These are phyloP conservation scores for Phragmites australis DNA, from an alignment of 176 grass and related monocot genomes.

Conservation along the genomic window DNA sequence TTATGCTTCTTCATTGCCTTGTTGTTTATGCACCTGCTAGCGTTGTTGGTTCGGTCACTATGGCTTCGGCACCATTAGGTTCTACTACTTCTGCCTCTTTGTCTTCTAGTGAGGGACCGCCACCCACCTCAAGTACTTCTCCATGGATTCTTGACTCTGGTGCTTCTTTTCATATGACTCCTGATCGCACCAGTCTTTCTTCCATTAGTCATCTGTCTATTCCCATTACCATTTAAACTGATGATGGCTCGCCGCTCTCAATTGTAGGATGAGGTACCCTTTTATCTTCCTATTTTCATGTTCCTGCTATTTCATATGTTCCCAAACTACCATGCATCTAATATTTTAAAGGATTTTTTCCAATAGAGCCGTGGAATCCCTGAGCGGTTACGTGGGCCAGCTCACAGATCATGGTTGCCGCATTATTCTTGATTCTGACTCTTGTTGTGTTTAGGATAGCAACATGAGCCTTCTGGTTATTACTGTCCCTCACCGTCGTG, in stretches of 20 bases:
- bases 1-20: background rate
- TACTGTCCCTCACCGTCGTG: no score
- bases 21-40: background rate
- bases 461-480: no score
- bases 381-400: background rate
- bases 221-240: background rate
- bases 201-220: background rate
- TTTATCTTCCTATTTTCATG: background rate
- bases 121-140: background rate
- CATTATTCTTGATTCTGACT: no score
- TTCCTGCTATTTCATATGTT: background rate
- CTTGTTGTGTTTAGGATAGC: no score
- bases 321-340: background rate
- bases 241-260: background rate
- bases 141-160: background rate
- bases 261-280: background rate
- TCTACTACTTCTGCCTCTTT: no score
- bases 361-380: no score
- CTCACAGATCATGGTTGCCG: no score
- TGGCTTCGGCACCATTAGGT: no score
- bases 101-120: no score
- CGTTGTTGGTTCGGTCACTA: no score
- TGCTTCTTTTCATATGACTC: background rate
- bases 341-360: no score
- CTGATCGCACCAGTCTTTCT: background rate